A percentile compares a stretch with the other conserved stretches of the same genome.
These are phyloP conservation scores for Aquanectria penicillioides DNA, from an alignment of 2,329 filamentous ascomycete genomes.

Conservation along the genomic window DNA sequence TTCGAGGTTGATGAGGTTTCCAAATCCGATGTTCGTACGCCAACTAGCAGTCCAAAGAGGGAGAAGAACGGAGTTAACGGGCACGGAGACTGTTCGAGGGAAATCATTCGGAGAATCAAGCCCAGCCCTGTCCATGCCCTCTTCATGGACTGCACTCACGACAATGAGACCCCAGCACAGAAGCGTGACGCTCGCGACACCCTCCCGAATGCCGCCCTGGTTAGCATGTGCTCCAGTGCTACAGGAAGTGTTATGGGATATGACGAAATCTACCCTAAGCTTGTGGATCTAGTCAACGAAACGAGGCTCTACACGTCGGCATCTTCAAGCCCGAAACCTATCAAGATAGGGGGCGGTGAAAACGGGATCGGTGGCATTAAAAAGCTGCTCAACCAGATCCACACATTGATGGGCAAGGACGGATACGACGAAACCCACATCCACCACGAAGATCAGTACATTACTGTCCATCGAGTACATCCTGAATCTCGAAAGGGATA, in stretches of 20 bases:
- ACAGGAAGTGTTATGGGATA: slow-evolving; percentile 98
- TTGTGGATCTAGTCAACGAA: slow-evolving; percentile 94
- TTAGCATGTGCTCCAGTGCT: slow-evolving; percentile 94
- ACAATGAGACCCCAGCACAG: slow-evolving; percentile 96
- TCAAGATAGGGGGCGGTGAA: slow-evolving; percentile 75
- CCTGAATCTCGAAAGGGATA: slow-evolving; percentile 92
- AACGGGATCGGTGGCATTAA: slow-evolving; percentile 91
- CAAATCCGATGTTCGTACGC: slow-evolving; percentile 61
- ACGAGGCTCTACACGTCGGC: slow-evolving; percentile 83
- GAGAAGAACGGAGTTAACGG: slow-evolving; percentile 39
- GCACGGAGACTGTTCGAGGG: slow-evolving; percentile 55
- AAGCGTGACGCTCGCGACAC: slow-evolving; percentile 95
- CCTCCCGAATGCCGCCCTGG: slow-evolving; percentile 90
- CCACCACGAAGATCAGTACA: slow-evolving; percentile 94
- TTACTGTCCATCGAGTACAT: slow-evolving; percentile 95
- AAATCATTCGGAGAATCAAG: slow-evolving; percentile 83
- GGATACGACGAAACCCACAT: slow-evolving; percentile 96
- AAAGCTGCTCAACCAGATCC: slow-evolving; percentile 93
- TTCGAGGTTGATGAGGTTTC: slow-evolving; percentile 93
- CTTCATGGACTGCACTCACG: slow-evolving; percentile 99
- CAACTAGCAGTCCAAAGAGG: slow-evolving; percentile 44
- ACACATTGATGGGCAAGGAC: slow-evolving; percentile 94
- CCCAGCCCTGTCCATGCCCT: slow-evolving; percentile 90
- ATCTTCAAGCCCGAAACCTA: slow-evolving; percentile 68
- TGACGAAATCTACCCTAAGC: slow-evolving; percentile 92